These are phyloP conservation scores for Penicillium subrubescens DNA, from an alignment of 495 filamentous ascomycete genomes.

Conservation along the genomic window DNA sequence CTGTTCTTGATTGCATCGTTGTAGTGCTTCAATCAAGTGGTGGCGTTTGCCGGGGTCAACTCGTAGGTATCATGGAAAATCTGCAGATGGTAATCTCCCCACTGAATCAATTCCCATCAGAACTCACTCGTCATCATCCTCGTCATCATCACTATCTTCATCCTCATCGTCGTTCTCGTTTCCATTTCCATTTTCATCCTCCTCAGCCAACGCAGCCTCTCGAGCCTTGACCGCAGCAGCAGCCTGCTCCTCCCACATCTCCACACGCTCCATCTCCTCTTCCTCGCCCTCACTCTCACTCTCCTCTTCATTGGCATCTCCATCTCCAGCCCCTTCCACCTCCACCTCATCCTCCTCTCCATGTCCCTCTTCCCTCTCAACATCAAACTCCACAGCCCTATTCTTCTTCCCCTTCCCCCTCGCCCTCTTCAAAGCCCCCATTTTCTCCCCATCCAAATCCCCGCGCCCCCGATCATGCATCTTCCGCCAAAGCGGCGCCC, in stretches of 20 bases:
- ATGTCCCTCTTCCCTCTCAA: slow-evolving; percentile 13
- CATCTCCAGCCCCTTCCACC: slow-evolving; percentile 29
- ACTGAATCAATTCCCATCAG: neutral
- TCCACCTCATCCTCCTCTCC: slow-evolving; percentile 7
- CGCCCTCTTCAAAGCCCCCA: slow-evolving; percentile 14
- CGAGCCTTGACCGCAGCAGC: slow-evolving; percentile 31
- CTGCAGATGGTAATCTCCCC: no score
- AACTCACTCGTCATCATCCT: slow-evolving; percentile 15
- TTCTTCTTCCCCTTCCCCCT: slow-evolving; percentile 14
- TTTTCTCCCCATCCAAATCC: slow-evolving; percentile 25
- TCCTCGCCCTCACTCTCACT: slow-evolving; percentile 45
- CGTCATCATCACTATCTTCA: slow-evolving; percentile 21
- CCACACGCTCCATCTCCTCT: slow-evolving; percentile 36
- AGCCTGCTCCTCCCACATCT: slow-evolving; percentile 34
- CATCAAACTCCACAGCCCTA: slow-evolving; percentile 25
- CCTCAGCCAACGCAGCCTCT: slow-evolving; percentile 19
- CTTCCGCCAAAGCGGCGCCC: slow-evolving; percentile 38
- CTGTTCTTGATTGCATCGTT: neutral
- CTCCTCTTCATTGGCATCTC: slow-evolving; percentile 13
- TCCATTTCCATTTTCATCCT: slow-evolving; percentile 14
- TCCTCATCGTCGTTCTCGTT: slow-evolving; percentile 2
- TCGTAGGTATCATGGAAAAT: neutral
- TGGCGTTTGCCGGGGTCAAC: neutral
- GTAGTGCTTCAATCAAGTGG: neutral
- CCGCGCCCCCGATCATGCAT: slow-evolving; percentile 35